These are phyloP conservation scores for Amesomyces nigricolor DNA, from an alignment of 2,329 filamentous ascomycete species.

Conservation along the genomic window DNA sequence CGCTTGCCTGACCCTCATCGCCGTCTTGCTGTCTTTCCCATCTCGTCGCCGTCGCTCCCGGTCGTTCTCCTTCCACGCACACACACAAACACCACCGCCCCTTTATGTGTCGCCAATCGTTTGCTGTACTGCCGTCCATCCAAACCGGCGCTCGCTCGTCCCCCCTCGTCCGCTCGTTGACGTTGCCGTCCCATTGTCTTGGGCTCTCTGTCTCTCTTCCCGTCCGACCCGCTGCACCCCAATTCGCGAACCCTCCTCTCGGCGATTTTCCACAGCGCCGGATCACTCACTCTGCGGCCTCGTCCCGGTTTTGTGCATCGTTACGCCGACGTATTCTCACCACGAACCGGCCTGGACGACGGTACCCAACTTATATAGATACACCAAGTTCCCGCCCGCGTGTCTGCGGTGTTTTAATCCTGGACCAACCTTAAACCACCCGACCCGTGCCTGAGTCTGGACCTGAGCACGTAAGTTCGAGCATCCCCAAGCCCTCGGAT, in stretches of 20 bases:
- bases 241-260: not conserved
- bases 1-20: constrained; percentile 11
- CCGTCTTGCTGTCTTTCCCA: constrained; percentile 2
- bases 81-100: constrained; percentile 1
- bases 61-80: not conserved
- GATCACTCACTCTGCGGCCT: not conserved
- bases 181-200: not conserved
- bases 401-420: not conserved
- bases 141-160: not conserved
- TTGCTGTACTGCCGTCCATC: not conserved
- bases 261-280: constrained; percentile 8
- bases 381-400: not conserved
- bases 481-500: too few species aligned
- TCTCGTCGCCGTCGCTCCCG: not conserved
- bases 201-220: not conserved
- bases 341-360: not conserved
- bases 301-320: constrained; percentile 4
- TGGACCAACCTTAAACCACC: not conserved
- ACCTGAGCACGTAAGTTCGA: not conserved
- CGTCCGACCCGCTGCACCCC: not conserved
- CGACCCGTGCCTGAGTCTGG: not conserved
- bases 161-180: too few species aligned
- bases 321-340: constrained; percentile 2
- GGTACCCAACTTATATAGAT: not conserved
- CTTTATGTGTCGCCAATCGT: not conserved